Percentiles rank a stretch among this genome's conserved stretches.
phyloP scores from a whole-genome alignment of 306 rosid genomes.

The Comarum palustre region DNA sequence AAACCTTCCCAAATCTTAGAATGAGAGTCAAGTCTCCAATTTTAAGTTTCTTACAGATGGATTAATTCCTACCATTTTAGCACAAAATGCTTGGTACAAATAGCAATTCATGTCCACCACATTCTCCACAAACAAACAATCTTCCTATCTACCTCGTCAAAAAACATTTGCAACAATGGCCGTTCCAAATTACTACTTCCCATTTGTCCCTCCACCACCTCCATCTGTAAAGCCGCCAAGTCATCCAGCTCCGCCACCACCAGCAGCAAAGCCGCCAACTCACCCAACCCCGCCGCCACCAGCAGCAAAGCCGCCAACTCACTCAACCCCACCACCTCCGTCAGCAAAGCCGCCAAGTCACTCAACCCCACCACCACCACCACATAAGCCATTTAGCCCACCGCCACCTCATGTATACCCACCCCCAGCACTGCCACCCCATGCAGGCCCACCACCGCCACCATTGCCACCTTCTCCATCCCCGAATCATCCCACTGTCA shows the following conservation, averaged over 20 bases:
- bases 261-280: not conserved
- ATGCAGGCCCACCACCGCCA: slow-evolving; percentile 26
- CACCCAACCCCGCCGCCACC: slow-evolving; percentile 10
- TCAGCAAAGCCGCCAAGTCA: not conserved
- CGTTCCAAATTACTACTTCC: slow-evolving; percentile 34
- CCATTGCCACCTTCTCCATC: slow-evolving; percentile 58
- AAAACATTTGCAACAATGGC: slow-evolving; percentile 37
- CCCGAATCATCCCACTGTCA: slow-evolving; percentile 47
- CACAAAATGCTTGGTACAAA: slow-evolving; percentile 31
- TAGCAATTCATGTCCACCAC: slow-evolving; percentile 13
- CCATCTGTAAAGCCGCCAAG: slow-evolving; percentile 29
- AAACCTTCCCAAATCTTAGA: slow-evolving; percentile 47
- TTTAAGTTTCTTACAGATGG: slow-evolving; percentile 6
- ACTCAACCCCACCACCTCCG: slow-evolving; percentile 15
- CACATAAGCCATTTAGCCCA: slow-evolving; percentile 31
- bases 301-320: not conserved
- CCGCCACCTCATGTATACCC: slow-evolving; percentile 35
- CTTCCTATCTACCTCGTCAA: not conserved
- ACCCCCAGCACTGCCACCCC: slow-evolving; percentile 39
- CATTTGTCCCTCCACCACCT: slow-evolving; percentile 33
- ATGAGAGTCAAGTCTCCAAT: slow-evolving; percentile 57
- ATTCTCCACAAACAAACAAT: slow-evolving; percentile 20
- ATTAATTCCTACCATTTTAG: slow-evolving; percentile 17
- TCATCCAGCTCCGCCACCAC: slow-evolving; percentile 2
- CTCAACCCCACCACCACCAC: slow-evolving; percentile 13